phyloP scores from a whole-genome alignment of 805 yeast genomes.

The Yarrowia yakushimensis region DNA sequence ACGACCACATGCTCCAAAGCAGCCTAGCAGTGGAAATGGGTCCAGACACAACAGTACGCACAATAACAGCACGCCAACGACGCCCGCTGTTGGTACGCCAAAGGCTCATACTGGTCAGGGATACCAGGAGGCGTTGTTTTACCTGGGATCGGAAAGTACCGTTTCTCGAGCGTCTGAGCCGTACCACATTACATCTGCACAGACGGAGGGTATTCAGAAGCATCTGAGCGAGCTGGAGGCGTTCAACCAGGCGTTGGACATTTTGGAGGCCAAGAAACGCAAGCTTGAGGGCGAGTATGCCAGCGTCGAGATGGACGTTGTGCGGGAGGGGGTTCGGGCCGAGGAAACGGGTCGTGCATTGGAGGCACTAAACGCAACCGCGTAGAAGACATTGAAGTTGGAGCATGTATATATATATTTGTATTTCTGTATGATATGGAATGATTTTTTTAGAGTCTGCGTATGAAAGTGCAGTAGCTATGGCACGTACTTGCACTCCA shows the following conservation, averaged over 20 bases:
- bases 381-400: not conserved
- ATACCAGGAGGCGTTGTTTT: not conserved
- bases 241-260: constrained; percentile 5
- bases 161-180: not conserved
- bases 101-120: not conserved
- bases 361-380: not conserved
- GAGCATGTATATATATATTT: not conserved
- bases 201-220: not conserved
- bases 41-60: not conserved
- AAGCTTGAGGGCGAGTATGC: constrained; percentile 12
- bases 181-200: not conserved
- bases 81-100: not conserved
- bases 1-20: not conserved
- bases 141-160: not conserved
- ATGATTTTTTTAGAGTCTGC: not conserved
- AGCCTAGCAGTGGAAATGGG: not conserved
- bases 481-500: constrained; percentile 26
- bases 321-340: not conserved
- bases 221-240: constrained; percentile 14
- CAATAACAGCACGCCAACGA: not conserved
- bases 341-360: constrained; percentile 1
- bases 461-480: not conserved
- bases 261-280: not conserved
- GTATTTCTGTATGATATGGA: not conserved
- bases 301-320: not conserved